phyloP scores from a whole-genome alignment of 1,284 basidiomycete genomes.

The Athelia psychrophila region DNA sequence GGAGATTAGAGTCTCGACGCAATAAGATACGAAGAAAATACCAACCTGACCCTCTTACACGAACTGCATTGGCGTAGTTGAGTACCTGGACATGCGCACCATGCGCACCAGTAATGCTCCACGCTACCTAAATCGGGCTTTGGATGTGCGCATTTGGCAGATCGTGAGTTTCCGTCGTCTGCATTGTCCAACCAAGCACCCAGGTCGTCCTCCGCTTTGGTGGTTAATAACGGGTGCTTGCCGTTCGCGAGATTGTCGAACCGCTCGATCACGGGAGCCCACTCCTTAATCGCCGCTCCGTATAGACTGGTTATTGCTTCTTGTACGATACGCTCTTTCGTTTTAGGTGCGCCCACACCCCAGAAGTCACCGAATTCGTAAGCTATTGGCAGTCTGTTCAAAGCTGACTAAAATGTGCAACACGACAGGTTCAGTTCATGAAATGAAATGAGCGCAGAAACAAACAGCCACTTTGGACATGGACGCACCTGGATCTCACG shows the following conservation, averaged over 20 bases:
- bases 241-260: slow-evolving; percentile 27
- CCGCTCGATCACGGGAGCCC: slow-evolving; percentile 36
- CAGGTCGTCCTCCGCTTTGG: slow-evolving; percentile 49
- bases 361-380: slow-evolving; percentile 46
- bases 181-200: slow-evolving; percentile 52
- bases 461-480: background rate
- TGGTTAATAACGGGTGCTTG: slow-evolving; percentile 21
- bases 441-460: too few relatives aligned
- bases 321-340: slow-evolving; percentile 46
- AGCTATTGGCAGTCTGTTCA: slow-evolving; percentile 42
- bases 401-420: slow-evolving; percentile 26
- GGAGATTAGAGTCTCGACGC: too few relatives aligned
- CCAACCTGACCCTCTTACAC: too few relatives aligned
- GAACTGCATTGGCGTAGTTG: too few relatives aligned
- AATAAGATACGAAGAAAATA: too few relatives aligned
- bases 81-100: too few relatives aligned
- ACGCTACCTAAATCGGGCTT: too few relatives aligned
- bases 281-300: slow-evolving; percentile 38
- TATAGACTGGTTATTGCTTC: slow-evolving; percentile 44
- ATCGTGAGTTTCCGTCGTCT: slow-evolving; percentile 31
- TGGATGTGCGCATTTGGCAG: too few relatives aligned
- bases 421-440: too few relatives aligned
- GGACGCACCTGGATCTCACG: slow-evolving; percentile 44
- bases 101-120: too few relatives aligned
- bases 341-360: slow-evolving; percentile 41